Conservation (phyloP, 768 basidiomycete species). For the Megacollybia marginata region DNA sequence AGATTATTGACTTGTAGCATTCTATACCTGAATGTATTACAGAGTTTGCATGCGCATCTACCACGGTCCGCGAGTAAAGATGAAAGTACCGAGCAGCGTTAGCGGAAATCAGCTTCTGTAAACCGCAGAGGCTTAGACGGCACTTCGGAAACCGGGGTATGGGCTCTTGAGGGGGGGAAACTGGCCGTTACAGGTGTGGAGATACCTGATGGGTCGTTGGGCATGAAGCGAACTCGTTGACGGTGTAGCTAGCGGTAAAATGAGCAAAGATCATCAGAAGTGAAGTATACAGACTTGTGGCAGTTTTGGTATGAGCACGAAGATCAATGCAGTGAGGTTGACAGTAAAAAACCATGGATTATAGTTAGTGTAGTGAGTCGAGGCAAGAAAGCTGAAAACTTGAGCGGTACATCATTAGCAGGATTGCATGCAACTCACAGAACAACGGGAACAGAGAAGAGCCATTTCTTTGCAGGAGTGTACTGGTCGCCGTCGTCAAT, state of each 20-base stretch:
- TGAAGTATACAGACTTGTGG: constrained; percentile 55
- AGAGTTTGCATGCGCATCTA: not conserved
- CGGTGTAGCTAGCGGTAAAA: constrained; percentile 57
- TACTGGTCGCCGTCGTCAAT: constrained; percentile 98
- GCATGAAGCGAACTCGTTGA: constrained; percentile 73
- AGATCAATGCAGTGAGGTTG: constrained; percentile 71
- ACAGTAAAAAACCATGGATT: constrained; percentile 90
- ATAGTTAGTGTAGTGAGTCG: constrained; percentile 97
- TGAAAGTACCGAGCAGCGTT: constrained; percentile 3
- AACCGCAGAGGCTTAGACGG: constrained; percentile 24
- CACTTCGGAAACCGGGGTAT: constrained; percentile 23
- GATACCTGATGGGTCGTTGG: constrained; percentile 53
- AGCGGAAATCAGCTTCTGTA: constrained; percentile 41
- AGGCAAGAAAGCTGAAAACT: constrained; percentile 75
- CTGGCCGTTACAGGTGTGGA: constrained; percentile 58
- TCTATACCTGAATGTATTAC: no score
- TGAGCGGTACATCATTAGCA: no score
- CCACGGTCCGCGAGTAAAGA: not conserved
- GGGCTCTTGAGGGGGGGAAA: constrained; percentile 47
- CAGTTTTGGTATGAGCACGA: constrained; percentile 92
- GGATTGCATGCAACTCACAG: constrained; percentile 49
- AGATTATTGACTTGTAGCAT: no score
- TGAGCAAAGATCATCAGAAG: not conserved
- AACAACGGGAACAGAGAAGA: constrained; percentile 80
- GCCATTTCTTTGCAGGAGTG: constrained; percentile 97